These are phyloP conservation scores for Ophiostoma quercus DNA, from an alignment of 2,329 filamentous ascomycete species.

Conservation along the genomic window DNA sequence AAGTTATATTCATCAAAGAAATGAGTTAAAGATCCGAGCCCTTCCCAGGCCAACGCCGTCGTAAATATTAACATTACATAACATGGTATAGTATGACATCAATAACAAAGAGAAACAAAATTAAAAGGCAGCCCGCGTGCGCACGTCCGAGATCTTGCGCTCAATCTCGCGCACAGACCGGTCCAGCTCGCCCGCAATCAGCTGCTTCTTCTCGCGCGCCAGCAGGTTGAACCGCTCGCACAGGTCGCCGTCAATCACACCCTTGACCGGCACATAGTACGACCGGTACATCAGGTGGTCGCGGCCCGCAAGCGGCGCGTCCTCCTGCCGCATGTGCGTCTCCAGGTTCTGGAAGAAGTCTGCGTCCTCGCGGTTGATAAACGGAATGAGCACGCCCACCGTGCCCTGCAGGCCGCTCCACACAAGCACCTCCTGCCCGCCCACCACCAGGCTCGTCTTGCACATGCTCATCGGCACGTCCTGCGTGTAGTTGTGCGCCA, in stretches of 20 bases:
- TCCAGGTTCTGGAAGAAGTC: slow-evolving; percentile 97
- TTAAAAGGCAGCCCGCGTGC: slow-evolving; percentile 55
- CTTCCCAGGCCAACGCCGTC: slow-evolving; percentile 9
- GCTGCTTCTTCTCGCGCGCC: slow-evolving; percentile 82
- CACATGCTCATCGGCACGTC: slow-evolving; percentile 88
- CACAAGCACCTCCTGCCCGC: slow-evolving; percentile 82
- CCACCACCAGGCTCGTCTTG: slow-evolving; percentile 84
- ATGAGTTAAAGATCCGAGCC: neutral
- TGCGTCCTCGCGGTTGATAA: slow-evolving; percentile 84
- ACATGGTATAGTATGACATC: neutral
- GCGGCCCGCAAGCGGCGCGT: slow-evolving; percentile 80
- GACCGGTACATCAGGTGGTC: slow-evolving; percentile 94
- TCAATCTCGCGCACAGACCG: slow-evolving; percentile 89
- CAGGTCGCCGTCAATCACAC: slow-evolving; percentile 91
- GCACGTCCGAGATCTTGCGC: slow-evolving; percentile 77
- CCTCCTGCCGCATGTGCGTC: slow-evolving; percentile 77
- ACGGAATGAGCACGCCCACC: slow-evolving; percentile 87
- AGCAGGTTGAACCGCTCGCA: slow-evolving; percentile 87
- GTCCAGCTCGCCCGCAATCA: slow-evolving; percentile 90
- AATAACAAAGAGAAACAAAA: neutral
- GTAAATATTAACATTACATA: slow-evolving; percentile 12
- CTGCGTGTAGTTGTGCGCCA: slow-evolving; percentile 84
- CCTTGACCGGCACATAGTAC: slow-evolving; percentile 95
- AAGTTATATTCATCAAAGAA: neutral
- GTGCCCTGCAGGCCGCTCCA: slow-evolving; percentile 96